Base-by-base conservation (phyloP, 1,284 basidiomycete genomes). In the Sporisorium reilianum region DNA sequence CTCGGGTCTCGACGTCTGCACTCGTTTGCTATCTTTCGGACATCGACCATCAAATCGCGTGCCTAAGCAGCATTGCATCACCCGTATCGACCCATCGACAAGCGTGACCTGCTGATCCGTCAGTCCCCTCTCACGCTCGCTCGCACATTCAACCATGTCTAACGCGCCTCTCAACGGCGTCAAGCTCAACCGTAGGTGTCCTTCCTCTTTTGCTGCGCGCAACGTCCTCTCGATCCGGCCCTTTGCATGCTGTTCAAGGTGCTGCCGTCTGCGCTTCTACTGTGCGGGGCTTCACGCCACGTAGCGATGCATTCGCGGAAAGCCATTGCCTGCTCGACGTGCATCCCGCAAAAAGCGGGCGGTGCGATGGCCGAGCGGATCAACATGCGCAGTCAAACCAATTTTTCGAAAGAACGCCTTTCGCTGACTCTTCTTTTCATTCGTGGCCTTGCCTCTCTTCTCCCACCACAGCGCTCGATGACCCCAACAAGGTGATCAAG, bases 401-500 rank as follows among this genome's bases (percentile, higher is more conserved):
- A 23, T 16, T 6, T n/a, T 16, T 36, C 11, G 30, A 16, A 12
- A 11, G n/a, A 32, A 22, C 10, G n/a, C 1, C 14, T 22, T 36
- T 36, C 10, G 42, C 53, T 55, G 42, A 55, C 53, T 4, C 18
- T 23, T 12, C 16, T 25, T 54, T 20, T 48, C 20, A 3, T 60
- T 55, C 8, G 5, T 30, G 45, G 20, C 16, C 25, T 38, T 2
- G 2, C 18, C n/a, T 20, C 10, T 11, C 23, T 30, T 48, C 28
- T 9, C 16, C 18, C 32, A 16, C 9, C n/a, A 44, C 59, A 73
- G 64, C 69, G 46, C 70, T 84, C 73, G 95, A 98, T 87, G 96
- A 99, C 88, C 95, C 96, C 26, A 90, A 92, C 87, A 94, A 94
- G 87, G 89, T 97, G 81, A 91, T 97, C 87, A 94, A 93, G 85